Evolutionary conservation across 75 land plant genomes (phyloP).

Genomic region (Chamaecyparis obtusa): DNA sequence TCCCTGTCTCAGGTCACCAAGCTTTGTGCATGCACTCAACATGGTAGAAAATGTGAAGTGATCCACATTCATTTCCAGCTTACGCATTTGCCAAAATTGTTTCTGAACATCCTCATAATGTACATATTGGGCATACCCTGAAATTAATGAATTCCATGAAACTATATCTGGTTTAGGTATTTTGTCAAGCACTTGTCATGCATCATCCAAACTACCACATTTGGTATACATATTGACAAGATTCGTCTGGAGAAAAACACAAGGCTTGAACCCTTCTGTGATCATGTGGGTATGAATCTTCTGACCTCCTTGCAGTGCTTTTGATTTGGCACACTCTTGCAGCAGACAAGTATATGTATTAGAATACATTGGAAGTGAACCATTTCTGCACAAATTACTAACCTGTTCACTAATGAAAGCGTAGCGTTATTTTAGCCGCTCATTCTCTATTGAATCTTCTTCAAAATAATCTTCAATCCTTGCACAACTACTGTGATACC

Average conservation of each 20-base stretch:
- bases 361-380: neutral
- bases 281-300: slow-evolving; percentile 33
- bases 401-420: neutral
- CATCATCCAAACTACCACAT: slow-evolving; percentile 18
- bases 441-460: neutral
- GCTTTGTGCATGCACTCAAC: slow-evolving; percentile 31
- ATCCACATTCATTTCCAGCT: slow-evolving; percentile 21
- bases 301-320: neutral
- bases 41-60: slow-evolving; percentile 25
- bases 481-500: neutral
- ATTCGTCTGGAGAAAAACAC: slow-evolving; percentile 29
- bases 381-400: neutral
- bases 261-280: slow-evolving; percentile 6
- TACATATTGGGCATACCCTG: slow-evolving; percentile 8
- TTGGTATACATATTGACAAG: slow-evolving; percentile 44
- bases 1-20: slow-evolving; percentile 31
- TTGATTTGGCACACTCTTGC: neutral
- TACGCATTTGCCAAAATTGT: slow-evolving; percentile 22
- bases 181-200: slow-evolving; percentile 12
- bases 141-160: slow-evolving; percentile 20
- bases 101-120: neutral
- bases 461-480: neutral
- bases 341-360: neutral
- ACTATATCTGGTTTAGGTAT: neutral
- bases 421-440: neutral